Evolutionary conservation across 2,329 filamentous ascomycete genomes (phyloP).

Genomic region (Rachicladosporium sp.): DNA sequence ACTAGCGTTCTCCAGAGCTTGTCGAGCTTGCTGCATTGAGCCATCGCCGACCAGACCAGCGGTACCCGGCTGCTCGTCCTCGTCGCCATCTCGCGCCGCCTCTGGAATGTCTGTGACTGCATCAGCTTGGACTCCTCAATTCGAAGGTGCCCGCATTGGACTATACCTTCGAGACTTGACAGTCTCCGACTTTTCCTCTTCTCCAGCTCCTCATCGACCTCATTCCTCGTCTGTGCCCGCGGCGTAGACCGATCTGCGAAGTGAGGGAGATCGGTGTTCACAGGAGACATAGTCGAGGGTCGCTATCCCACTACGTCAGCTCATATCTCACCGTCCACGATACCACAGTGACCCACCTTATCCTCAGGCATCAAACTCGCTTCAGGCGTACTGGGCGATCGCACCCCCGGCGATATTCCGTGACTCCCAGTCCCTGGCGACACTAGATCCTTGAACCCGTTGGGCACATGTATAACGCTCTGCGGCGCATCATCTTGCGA

Average conservation of each 20-base stretch:
- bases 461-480: conserved; percentile 83
- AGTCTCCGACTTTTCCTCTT: conserved; percentile 50
- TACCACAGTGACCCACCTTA: conserved; percentile 13
- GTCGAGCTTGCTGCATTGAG: conserved; percentile 39
- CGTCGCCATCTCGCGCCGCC: conserved; percentile 25
- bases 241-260: conserved; percentile 62
- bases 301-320: conserved; percentile 15
- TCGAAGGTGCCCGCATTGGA: conserved; percentile 1
- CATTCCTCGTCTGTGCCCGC: conserved; percentile 68
- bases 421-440: too few relatives aligned
- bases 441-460: conserved; percentile 62
- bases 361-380: conserved; percentile 18
- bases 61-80: conserved; percentile 22
- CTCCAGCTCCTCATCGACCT: conserved; percentile 49
- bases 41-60: conserved; percentile 24
- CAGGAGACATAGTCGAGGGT: conserved; percentile 43
- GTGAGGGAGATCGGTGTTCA: conserved; percentile 59
- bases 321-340: neutral
- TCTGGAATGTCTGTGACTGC: conserved; percentile 33
- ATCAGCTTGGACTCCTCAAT: conserved; percentile 8
- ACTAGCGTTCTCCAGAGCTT: conserved; percentile 35
- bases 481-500: conserved; percentile 61
- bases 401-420: conserved; percentile 14
- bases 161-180: conserved; percentile 61
- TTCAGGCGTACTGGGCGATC: conserved; percentile 25